phyloP scores from a whole-genome alignment of 305 asterid genomes.

The Vinca major region DNA sequence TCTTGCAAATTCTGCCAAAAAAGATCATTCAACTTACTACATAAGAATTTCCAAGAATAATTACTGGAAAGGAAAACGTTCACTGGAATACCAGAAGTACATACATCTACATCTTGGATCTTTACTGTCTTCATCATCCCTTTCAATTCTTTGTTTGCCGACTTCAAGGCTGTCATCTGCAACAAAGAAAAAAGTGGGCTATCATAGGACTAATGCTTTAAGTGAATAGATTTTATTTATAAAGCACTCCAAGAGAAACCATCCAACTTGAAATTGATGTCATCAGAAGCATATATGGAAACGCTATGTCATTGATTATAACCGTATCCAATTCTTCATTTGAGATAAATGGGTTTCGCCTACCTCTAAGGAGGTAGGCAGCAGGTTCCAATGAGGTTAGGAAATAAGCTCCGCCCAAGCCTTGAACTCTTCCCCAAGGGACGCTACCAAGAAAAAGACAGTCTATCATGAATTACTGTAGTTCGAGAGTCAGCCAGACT shows the following conservation, averaged over 20 bases:
- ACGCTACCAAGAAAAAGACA: constrained; percentile 54
- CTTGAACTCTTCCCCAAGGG: constrained; percentile 55
- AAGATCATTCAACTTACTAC: constrained; percentile 5
- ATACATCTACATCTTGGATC: constrained; percentile 90
- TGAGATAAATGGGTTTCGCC: constrained; percentile 24
- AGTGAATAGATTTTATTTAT: constrained; percentile 14
- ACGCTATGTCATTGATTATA: constrained; percentile 19
- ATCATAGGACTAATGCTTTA: constrained; percentile 4
- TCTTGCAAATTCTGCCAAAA: constrained; percentile 71
- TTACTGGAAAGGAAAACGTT: not conserved
- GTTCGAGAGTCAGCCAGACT: constrained; percentile 25
- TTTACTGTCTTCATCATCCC: constrained; percentile 99
- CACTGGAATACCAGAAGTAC: constrained; percentile 15
- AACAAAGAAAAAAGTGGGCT: constrained; percentile 17
- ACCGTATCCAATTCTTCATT: too few species aligned
- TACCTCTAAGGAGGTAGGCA: constrained; percentile 42
- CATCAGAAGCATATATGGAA: constrained; percentile 19
- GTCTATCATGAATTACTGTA: constrained; percentile 19
- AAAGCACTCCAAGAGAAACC: constrained; percentile 15
- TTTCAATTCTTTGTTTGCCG: constrained; percentile 85
- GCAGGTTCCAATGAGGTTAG: constrained; percentile 62
- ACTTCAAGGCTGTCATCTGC: constrained; percentile 94
- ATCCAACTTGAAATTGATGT: constrained; percentile 22
- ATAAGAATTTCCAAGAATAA: constrained; percentile 9
- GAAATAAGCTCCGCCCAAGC: constrained; percentile 53